Conservation (phyloP, 2,329 filamentous ascomycete genomes). For the Curvularia spicifera region DNA sequence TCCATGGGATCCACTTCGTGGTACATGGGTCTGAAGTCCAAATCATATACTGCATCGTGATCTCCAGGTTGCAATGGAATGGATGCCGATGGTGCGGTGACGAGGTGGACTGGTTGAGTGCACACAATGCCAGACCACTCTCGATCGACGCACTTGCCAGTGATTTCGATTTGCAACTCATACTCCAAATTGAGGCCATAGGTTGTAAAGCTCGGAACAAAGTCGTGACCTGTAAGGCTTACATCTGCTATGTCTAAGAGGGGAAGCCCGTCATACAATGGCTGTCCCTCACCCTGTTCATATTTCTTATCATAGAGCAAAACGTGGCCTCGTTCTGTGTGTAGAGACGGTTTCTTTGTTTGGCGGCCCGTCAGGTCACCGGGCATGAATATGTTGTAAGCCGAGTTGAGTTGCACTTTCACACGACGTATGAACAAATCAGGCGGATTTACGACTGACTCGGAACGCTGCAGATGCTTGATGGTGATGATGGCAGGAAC, state of each 20-base stretch:
- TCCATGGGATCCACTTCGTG: slow-evolving; percentile 19
- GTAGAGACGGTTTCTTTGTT: slow-evolving; percentile 8
- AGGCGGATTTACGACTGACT: slow-evolving; percentile 32
- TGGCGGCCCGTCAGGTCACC: slow-evolving; percentile 13
- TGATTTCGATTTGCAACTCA: slow-evolving; percentile 32
- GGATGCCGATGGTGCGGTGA: slow-evolving; percentile 18
- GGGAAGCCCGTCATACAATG: slow-evolving; percentile 25
- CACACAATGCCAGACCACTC: slow-evolving; percentile 28
- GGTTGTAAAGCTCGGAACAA: slow-evolving; percentile 34
- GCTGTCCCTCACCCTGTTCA: slow-evolving; percentile 20
- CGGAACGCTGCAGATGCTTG: slow-evolving; percentile 34
- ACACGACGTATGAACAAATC: slow-evolving; percentile 33
- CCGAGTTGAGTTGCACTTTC: slow-evolving; percentile 28
- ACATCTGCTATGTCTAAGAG: slow-evolving; percentile 19
- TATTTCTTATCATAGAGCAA: slow-evolving; percentile 29
- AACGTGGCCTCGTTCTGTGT: slow-evolving; percentile 16
- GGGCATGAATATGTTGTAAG: slow-evolving; percentile 25
- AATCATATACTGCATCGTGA: neutral
- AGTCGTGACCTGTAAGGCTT: slow-evolving; percentile 12
- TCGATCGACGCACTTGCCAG: slow-evolving; percentile 37
- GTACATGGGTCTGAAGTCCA: slow-evolving; percentile 17
- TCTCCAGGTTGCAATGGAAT: neutral
- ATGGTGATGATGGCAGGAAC: slow-evolving; percentile 29
- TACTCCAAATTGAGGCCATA: slow-evolving; percentile 36
- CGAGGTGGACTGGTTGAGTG: slow-evolving; percentile 27